Percentiles rank a stretch among this genome's conserved stretches.
Conservation (phyloP, 768 basidiomycete genomes). For the Brasilioporus rufonigricans region DNA sequence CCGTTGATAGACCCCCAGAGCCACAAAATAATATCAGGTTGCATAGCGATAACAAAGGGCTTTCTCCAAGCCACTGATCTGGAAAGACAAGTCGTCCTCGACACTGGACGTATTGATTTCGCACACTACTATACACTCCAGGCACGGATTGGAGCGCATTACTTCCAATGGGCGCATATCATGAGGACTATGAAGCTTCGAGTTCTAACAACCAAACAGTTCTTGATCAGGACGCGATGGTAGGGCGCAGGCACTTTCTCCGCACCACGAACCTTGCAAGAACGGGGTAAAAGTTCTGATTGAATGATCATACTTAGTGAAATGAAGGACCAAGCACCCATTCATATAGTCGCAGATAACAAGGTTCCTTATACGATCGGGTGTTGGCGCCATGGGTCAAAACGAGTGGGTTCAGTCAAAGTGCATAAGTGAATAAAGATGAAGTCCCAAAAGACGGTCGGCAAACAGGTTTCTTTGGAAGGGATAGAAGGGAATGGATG, state of each 20-base stretch:
- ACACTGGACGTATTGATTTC: background rate
- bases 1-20: too few relatives aligned
- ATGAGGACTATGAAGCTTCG: background rate
- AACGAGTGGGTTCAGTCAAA: background rate
- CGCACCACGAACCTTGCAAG: background rate
- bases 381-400: background rate
- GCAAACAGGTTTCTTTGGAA: background rate
- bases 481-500: background rate
- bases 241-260: conserved; percentile 1
- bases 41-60: background rate
- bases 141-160: background rate
- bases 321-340: conserved; percentile 9
- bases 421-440: background rate
- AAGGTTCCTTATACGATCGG: background rate
- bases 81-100: background rate
- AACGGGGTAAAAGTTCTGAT: background rate
- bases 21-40: background rate
- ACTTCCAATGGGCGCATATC: background rate
- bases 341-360: background rate
- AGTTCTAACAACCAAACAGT: background rate
- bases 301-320: conserved; percentile 2
- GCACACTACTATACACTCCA: background rate
- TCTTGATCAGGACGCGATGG: background rate
- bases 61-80: background rate
- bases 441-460: background rate